Conservation (phyloP, 2,329 filamentous ascomycete species). For the Plectosphaerella sp. region DNA sequence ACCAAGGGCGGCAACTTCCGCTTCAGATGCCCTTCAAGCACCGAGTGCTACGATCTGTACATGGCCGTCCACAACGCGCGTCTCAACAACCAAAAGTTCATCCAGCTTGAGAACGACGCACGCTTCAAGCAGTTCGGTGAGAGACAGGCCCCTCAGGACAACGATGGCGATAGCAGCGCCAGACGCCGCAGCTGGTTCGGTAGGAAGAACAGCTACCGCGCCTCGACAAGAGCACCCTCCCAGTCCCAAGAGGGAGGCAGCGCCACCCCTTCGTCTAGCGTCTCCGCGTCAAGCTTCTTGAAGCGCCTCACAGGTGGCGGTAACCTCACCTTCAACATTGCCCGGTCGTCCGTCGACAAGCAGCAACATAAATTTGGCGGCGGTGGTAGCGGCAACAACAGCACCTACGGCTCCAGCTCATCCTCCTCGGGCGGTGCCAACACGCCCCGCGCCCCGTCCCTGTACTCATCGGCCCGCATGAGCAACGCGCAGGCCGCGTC, state of each 20-base stretch:
- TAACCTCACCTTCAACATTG: constrained; percentile 73
- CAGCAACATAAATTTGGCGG: constrained; percentile 37
- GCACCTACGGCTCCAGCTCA: constrained; percentile 56
- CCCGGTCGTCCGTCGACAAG: constrained; percentile 68
- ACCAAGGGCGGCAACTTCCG: constrained; percentile 74
- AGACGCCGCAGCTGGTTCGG: constrained; percentile 55
- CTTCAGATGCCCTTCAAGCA: constrained; percentile 73
- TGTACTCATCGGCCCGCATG: constrained; percentile 47
- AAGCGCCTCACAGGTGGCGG: constrained; percentile 69
- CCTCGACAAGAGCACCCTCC: constrained; percentile 56
- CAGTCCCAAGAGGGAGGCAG: constrained; percentile 72
- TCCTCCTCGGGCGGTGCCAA: constrained; percentile 45
- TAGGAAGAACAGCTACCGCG: constrained; percentile 60
- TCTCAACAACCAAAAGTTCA: constrained; percentile 90
- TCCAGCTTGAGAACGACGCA: constrained; percentile 59
- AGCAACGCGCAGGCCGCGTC: constrained; percentile 41
- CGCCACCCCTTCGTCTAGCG: constrained; percentile 51
- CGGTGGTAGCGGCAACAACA: constrained; percentile 48
- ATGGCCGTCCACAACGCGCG: constrained; percentile 81
- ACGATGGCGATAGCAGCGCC: constrained; percentile 42
- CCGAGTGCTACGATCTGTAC: constrained; percentile 80
- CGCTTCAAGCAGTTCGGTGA: constrained; percentile 69
- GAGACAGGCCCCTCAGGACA: constrained; percentile 41
- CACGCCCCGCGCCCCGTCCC: constrained; percentile 52
- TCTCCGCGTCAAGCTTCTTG: constrained; percentile 73